A percentile compares a stretch with the other conserved stretches of the same genome.
These are phyloP conservation scores for Trichoderma asperelloides DNA, from an alignment of 495 filamentous ascomycete species.

Conservation along the genomic window DNA sequence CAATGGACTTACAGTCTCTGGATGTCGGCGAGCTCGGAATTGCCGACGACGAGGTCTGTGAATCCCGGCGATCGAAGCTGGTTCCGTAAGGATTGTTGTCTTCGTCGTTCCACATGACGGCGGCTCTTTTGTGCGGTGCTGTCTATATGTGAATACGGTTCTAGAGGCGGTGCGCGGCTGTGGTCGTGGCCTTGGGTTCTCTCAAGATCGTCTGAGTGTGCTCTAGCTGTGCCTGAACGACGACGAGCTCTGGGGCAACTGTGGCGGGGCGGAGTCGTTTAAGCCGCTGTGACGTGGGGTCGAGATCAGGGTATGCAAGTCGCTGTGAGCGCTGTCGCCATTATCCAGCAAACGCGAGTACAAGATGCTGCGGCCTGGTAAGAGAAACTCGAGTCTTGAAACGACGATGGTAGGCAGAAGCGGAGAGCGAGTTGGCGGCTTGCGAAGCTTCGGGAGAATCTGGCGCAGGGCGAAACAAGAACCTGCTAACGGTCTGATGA, in stretches of 20 bases:
- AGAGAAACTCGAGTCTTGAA: neutral
- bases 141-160: neutral
- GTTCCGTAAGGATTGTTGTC: constrained; percentile 83
- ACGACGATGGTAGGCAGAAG: constrained; percentile 2
- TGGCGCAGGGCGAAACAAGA: neutral
- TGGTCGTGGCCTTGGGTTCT: neutral
- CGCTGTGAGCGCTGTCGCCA: neutral
- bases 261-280: constrained; percentile 4
- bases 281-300: neutral
- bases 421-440: neutral
- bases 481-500: neutral
- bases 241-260: neutral
- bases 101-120: constrained; percentile 77
- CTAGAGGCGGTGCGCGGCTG: neutral
- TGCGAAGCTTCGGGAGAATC: neutral
- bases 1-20: constrained; percentile 34
- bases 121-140: neutral
- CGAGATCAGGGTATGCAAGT: neutral
- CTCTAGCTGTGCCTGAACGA: neutral
- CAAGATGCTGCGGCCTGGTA: neutral
- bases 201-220: neutral
- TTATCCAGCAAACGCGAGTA: neutral
- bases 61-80: constrained; percentile 76
- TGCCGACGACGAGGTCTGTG: constrained; percentile 60
- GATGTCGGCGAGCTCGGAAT: constrained; percentile 55